Base-by-base conservation (phyloP, 352 stramenopile species). In the Halophytophthora batemanensis region DNA sequence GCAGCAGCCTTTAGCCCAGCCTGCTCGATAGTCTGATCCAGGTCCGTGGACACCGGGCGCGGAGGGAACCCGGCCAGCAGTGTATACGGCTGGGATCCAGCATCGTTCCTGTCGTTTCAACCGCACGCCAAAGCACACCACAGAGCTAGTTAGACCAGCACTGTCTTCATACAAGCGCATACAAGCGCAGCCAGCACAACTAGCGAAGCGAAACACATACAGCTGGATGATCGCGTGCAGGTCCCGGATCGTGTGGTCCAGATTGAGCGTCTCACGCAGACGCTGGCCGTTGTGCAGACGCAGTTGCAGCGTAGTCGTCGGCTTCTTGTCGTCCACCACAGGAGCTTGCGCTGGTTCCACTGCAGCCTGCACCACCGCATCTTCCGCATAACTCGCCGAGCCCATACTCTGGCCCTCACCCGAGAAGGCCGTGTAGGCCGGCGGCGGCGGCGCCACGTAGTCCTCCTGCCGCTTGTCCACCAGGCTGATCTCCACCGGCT, bases 11-110 rank as follows among this genome's bases (percentile, higher is more conserved):
- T 96, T 29, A 98, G 77, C 19, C 92, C 92, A 2, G 92, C 92
- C 17, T 76, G 76, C 25, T 98, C 85, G 45, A 98, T 81, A 6
- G 88, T 98, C 54, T 80, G 69, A 15, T 74, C 69, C 52, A 95
- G 68, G 61, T 98, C 78, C 19, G 63, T 75, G 14, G 86, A 78
- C 49, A 98, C 74, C 2, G 86, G 81, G 21, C 81, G 82, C 0
- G 95, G 95, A 8, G 93, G 95, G 67, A 96, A 98, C 3, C 95
- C 95, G 12, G 85, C 76, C 25, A 97, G 72, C 23, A 98, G 71
- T 22, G 90, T 86, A 67, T 98, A 98, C 41, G 83, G 61, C 56
- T 87, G 71, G 6, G 42, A 65, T 8, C 67, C 82, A 7, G 77
- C 84, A n/a, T 78, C 74, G 39, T 91, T 90, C 39, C 82, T 94